Conservation (phyloP, 257 asterid species). For the Eucommia ulmoides region DNA sequence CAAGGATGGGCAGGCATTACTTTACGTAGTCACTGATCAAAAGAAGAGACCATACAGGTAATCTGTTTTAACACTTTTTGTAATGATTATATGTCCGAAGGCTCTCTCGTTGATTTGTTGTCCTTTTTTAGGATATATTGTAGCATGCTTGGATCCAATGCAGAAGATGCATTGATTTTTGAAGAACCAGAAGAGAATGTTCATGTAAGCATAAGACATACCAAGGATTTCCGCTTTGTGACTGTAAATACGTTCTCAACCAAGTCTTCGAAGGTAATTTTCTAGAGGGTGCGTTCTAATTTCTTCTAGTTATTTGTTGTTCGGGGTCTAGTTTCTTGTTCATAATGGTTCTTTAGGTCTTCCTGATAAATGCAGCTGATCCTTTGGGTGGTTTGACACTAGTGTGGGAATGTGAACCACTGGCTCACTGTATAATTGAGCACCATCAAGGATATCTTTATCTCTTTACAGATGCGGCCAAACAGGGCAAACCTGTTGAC, state of each 20-base stretch:
- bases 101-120: conserved; percentile 12
- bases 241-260: conserved; percentile 54
- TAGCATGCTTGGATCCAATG: conserved; percentile 60
- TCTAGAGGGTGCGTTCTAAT: not conserved
- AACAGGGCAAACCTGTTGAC: conserved; percentile 48
- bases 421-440: conserved; percentile 73
- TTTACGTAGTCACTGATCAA: conserved; percentile 73
- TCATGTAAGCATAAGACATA: conserved; percentile 51
- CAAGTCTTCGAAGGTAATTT: conserved; percentile 69
- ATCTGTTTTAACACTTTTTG: conserved; percentile 7
- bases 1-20: conserved; percentile 65
- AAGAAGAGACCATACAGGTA: conserved; percentile 82
- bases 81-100: not conserved
- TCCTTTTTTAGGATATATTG: conserved; percentile 51
- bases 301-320: conserved; percentile 4
- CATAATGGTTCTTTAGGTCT: conserved; percentile 52
- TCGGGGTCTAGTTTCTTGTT: too few species aligned
- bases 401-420: conserved; percentile 73
- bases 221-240: conserved; percentile 69
- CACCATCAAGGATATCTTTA: conserved; percentile 90
- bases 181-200: conserved; percentile 69
- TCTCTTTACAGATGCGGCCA: conserved; percentile 74
- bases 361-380: conserved; percentile 83
- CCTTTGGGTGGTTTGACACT: conserved; percentile 75
- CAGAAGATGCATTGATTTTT: conserved; percentile 50